Evolutionary conservation across 352 stramenopile species (phyloP), one percentile per base, ranked within the genome.

Genomic region (Phytophthora melonis): DNA sequence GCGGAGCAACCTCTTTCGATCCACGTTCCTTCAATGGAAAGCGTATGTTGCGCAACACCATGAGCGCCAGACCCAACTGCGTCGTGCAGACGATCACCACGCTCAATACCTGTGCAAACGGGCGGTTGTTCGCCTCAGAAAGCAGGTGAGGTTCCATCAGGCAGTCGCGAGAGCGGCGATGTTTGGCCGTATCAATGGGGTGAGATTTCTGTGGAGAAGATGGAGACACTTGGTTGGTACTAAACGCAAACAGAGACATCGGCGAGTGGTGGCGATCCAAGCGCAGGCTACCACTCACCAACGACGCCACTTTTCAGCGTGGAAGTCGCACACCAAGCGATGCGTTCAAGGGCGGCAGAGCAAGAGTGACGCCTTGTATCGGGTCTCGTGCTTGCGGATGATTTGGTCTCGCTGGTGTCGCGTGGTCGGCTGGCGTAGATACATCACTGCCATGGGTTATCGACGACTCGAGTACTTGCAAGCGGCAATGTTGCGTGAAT

Each of bases 21-120:
- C 66, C 21, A 63, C 71, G 0, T 84, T 86, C 23, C 14, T 55
- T 39, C 58, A 39, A n/a, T 87, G 78, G 78, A 81, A 72, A 19
- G 11, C 18, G 36, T 81, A 75, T 14, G 9, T 36, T 3, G 70
- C 50, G 27, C 13, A 36, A 13, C 66, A 13, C 10, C 56, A 68
- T 62, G 41, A 66, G 11, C 11, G 9, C n/a, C 49, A 63, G 2
- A 7, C 8, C 34, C 19, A 64, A 45, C n/a, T 67, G 4, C 34
- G 56, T 25, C 32, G 16, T 21, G 70, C 72, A 49, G 61, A 78
- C 19, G 50, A 66, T 41, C 45, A 76, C 36, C 55, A 66, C n/a
- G 52, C 25, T 32, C 43, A 52, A 21, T 55, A 52, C 57, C n/a
- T 62, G 19, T 69, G 23, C n/a, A 71, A 62, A 50, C 57, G 47